A percentile compares a stretch with the other conserved stretches of the same genome.
These are phyloP conservation scores for Hirsutella thompsonii DNA, from an alignment of 2,329 filamentous ascomycete genomes.

Conservation along the genomic window DNA sequence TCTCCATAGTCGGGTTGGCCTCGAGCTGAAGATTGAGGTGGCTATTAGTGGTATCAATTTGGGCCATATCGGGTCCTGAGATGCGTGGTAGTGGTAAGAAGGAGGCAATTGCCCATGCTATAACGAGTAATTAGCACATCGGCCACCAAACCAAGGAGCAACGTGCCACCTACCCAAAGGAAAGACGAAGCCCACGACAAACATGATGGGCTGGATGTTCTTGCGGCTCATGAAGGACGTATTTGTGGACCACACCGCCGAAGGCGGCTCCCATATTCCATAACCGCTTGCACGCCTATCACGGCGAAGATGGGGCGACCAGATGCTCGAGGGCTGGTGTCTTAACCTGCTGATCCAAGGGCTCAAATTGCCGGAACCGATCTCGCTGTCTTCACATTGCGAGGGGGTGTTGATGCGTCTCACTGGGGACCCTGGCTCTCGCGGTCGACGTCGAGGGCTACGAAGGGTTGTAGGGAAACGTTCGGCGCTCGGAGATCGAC, in stretches of 20 bases:
- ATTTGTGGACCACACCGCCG: constrained; percentile 49
- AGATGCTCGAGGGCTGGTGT: constrained; percentile 48
- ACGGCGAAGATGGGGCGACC: constrained; percentile 59
- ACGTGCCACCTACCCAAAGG: constrained; percentile 46
- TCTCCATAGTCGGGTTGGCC: constrained; percentile 18
- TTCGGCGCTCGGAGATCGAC: constrained; percentile 36
- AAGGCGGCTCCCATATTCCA: constrained; percentile 64
- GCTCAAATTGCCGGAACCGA: constrained; percentile 20
- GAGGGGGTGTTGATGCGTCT: background rate
- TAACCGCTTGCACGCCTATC: constrained; percentile 46
- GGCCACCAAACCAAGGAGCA: background rate
- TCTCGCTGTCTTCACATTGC: constrained; percentile 7
- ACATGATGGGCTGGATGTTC: constrained; percentile 63
- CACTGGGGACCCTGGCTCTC: constrained; percentile 17
- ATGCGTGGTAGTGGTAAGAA: constrained; percentile 57
- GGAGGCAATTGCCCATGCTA: constrained; percentile 70
- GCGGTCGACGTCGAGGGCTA: constrained; percentile 30
- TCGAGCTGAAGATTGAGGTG: constrained; percentile 24
- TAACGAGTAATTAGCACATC: constrained; percentile 1
- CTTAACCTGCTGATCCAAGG: constrained; percentile 16
- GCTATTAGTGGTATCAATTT: constrained; percentile 28
- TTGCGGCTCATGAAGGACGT: constrained; percentile 49
- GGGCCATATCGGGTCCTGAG: constrained; percentile 37
- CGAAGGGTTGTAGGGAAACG: constrained; percentile 31
- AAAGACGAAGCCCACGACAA: constrained; percentile 65